Evolutionary conservation across 768 basidiomycete genomes (phyloP), one percentile per base, ranked within the genome.

Genomic region (Pleurotus pulmonarius): DNA sequence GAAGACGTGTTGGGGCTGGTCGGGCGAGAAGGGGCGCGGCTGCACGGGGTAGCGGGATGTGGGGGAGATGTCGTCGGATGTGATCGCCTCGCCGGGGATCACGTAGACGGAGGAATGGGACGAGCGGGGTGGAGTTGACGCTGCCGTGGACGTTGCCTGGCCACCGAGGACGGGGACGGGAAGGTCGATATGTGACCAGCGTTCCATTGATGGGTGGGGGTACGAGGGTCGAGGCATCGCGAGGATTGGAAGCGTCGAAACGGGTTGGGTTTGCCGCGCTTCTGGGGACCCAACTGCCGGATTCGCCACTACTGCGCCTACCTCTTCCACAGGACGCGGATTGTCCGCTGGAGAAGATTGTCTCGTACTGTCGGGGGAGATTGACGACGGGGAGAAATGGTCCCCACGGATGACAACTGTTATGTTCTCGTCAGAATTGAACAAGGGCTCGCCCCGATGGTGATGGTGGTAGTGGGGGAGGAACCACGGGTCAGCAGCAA

Each of bases 341-440:
- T 49, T n/a, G 11, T 49, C 48, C 16, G n/a, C 16, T 11, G 26
- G 38, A 15, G 51, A 9, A 8, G 29, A 34, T 34, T 34, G 29
- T 2, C 29, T 34, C 11, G 29, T 34, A 11, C 29, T 38, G 22
- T 53, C 51, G 39, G 51, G 51, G 12, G 51, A 16, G 12, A 53
- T 22, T 7, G 51, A 53, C 11, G 34, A 18, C 3, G n/a, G 39
- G 15, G 51, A 53, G 24, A 40, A 53, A 20, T 53, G 51, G 16
- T 53, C 51, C 26, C 51, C 51, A 24, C 51, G 37, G 41, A 53
- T 53, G 18, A 53, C 51, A 5, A 53, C 51, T 12, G 51, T 53
- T 2, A 53, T 53, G 41, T 43, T 41, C 51, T 53, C 51, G 51
- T 53, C 51, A 5, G 51, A 53, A n/a, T 53, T 53, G 39, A 53